A percentile compares a stretch with the other conserved stretches of the same genome.
Conservation (phyloP, 179 eudicot genomes). For the Vitellaria paradoxa region DNA sequence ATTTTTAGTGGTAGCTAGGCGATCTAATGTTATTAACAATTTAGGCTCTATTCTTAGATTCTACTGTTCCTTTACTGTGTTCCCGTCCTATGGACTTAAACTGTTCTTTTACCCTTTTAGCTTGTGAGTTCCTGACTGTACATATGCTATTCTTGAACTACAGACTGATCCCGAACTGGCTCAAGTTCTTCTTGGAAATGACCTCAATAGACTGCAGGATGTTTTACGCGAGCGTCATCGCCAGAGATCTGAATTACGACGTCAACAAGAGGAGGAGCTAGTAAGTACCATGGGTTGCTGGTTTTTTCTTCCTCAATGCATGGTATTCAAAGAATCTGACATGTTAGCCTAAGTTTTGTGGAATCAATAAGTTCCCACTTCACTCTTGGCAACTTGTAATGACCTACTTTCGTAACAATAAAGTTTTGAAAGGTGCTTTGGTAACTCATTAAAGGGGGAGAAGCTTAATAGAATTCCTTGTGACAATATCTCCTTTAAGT, state of each 20-base stretch:
- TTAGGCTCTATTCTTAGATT: not conserved
- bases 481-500: not conserved
- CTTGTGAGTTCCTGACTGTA: not conserved
- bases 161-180: slow-evolving; percentile 95
- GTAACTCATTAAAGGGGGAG: not conserved
- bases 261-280: slow-evolving; percentile 69
- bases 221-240: slow-evolving; percentile 64
- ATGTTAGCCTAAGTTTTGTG: not conserved
- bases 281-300: slow-evolving; percentile 41
- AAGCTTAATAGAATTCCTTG: not conserved
- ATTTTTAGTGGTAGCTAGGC: not conserved
- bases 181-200: slow-evolving; percentile 81
- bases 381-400: not conserved
- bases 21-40: not conserved
- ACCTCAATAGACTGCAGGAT: slow-evolving; percentile 72
- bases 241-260: slow-evolving; percentile 56
- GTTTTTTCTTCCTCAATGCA: not conserved
- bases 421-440: not conserved
- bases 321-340: not conserved
- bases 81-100: not conserved
- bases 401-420: not conserved
- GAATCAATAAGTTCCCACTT: slow-evolving; percentile 1
- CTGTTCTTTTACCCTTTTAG: not conserved
- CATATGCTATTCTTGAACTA: slow-evolving; percentile 20
- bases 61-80: not conserved